Percentiles rank a stretch among this genome's conserved stretches.
phyloP scores from a whole-genome alignment of 192 early-diverging fungal genomes.

The Coemansia sp. region DNA sequence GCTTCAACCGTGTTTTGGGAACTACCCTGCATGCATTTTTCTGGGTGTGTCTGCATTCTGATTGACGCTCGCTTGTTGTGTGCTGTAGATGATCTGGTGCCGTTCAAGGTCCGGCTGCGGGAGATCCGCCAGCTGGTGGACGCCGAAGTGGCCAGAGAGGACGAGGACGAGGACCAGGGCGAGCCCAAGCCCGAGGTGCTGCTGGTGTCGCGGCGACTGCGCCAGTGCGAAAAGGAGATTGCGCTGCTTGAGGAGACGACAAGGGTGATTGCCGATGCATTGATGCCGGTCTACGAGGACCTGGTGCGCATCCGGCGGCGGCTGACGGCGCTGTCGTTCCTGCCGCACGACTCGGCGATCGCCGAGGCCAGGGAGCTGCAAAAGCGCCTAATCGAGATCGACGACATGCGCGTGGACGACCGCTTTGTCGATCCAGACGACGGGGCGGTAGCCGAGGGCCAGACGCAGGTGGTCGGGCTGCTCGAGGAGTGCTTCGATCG shows the following conservation, averaged over 20 bases:
- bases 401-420: slow-evolving; percentile 72
- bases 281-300: slow-evolving; percentile 68
- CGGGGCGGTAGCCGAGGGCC: slow-evolving; percentile 72
- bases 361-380: slow-evolving; percentile 56
- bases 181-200: slow-evolving; percentile 25
- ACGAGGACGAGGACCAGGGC: not conserved
- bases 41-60: not conserved
- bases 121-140: slow-evolving; percentile 60
- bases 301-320: slow-evolving; percentile 67
- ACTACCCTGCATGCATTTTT: too few relatives aligned
- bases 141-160: slow-evolving; percentile 10
- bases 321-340: slow-evolving; percentile 47
- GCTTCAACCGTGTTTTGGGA: too few relatives aligned
- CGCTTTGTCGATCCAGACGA: slow-evolving; percentile 64
- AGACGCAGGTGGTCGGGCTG: slow-evolving; percentile 75
- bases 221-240: slow-evolving; percentile 50
- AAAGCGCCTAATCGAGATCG: slow-evolving; percentile 72
- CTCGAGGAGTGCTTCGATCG: slow-evolving; percentile 79
- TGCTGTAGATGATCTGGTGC: slow-evolving; percentile 59
- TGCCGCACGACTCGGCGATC: slow-evolving; percentile 20
- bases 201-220: slow-evolving; percentile 41
- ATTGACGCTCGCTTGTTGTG: too few relatives aligned
- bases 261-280: slow-evolving; percentile 61
- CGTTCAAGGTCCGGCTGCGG: slow-evolving; percentile 56
- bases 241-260: slow-evolving; percentile 53